Evolutionary conservation across 768 basidiomycete species (phyloP).

Genomic region (Boletus sp.): DNA sequence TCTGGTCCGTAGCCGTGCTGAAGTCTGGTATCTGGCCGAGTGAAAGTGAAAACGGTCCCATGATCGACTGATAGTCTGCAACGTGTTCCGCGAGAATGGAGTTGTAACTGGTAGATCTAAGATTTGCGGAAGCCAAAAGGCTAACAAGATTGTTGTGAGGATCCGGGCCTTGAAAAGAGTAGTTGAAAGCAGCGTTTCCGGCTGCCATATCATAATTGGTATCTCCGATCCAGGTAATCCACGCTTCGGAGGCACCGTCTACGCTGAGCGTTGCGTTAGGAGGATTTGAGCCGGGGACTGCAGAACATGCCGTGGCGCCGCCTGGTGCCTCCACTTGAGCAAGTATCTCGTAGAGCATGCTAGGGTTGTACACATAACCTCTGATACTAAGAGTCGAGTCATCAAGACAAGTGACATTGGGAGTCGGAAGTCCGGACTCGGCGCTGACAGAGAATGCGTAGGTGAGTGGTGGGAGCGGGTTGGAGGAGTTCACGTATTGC

Average conservation of each 20-base stretch:
- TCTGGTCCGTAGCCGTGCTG: constrained; percentile 52
- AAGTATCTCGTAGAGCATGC: constrained; percentile 74
- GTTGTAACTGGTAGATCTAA: constrained; percentile 32
- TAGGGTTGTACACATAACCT: constrained; percentile 46
- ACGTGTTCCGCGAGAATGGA: constrained; percentile 48
- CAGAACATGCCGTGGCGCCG: constrained; percentile 34
- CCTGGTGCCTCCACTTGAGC: constrained; percentile 42
- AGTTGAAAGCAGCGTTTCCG: constrained; percentile 52
- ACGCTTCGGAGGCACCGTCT: constrained; percentile 47
- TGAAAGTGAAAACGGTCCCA: constrained; percentile 51
- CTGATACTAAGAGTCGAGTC: constrained; percentile 53
- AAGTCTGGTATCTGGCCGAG: constrained; percentile 60
- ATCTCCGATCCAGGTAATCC: constrained; percentile 73
- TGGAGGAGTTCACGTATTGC: constrained; percentile 48
- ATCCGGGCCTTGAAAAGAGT: constrained; percentile 63
- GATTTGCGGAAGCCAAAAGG: constrained; percentile 34
- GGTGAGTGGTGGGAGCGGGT: constrained; percentile 40
- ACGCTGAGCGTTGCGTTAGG: constrained; percentile 52
- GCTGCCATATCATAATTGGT: constrained; percentile 67
- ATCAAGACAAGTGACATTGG: constrained; percentile 61
- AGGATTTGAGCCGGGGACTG: constrained; percentile 24
- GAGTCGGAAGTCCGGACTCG: constrained; percentile 49
- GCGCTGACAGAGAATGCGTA: constrained; percentile 46
- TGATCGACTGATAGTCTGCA: constrained; percentile 46
- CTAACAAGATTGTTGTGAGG: constrained; percentile 49